Percentiles rank a stretch among this genome's conserved stretches.
Conservation (phyloP, 139 green algal species). For the Prasinococcaceae sp. region DNA sequence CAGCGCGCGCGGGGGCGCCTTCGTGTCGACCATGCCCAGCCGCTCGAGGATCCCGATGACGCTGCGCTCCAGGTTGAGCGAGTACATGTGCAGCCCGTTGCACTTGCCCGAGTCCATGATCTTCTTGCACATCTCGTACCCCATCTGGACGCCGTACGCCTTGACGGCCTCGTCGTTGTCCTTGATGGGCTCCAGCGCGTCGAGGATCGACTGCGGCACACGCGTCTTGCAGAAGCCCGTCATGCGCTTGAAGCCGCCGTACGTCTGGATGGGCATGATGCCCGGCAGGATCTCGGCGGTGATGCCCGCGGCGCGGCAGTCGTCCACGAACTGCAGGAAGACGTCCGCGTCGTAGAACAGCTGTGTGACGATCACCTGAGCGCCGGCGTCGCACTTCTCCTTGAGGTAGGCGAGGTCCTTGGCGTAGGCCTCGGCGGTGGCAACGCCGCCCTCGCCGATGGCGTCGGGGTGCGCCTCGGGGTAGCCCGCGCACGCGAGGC, state of each 20-base stretch:
- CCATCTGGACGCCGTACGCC: conserved; percentile 74
- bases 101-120: conserved; percentile 60
- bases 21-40: conserved; percentile 43
- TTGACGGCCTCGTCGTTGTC: conserved; percentile 81
- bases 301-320: conserved; percentile 65
- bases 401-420: conserved; percentile 84
- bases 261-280: conserved; percentile 95
- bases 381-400: conserved; percentile 85
- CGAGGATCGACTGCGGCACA: conserved; percentile 57
- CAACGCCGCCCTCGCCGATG: conserved; percentile 61
- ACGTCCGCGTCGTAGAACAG: conserved; percentile 87
- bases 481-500: conserved; percentile 85
- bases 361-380: conserved; percentile 78
- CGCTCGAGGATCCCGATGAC: conserved; percentile 59
- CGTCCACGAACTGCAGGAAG: conserved; percentile 66
- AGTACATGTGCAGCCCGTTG: conserved; percentile 88
- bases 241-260: conserved; percentile 96
- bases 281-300: conserved; percentile 78
- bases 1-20: conserved; percentile 22
- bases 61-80: conserved; percentile 72
- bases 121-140: conserved; percentile 70
- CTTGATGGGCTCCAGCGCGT: conserved; percentile 77
- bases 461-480: conserved; percentile 87
- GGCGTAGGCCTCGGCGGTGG: conserved; percentile 72
- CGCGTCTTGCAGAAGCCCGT: conserved; percentile 90